Evolutionary conservation across 2,329 filamentous ascomycete species (phyloP).

Genomic region (Aspergillus ruber): DNA sequence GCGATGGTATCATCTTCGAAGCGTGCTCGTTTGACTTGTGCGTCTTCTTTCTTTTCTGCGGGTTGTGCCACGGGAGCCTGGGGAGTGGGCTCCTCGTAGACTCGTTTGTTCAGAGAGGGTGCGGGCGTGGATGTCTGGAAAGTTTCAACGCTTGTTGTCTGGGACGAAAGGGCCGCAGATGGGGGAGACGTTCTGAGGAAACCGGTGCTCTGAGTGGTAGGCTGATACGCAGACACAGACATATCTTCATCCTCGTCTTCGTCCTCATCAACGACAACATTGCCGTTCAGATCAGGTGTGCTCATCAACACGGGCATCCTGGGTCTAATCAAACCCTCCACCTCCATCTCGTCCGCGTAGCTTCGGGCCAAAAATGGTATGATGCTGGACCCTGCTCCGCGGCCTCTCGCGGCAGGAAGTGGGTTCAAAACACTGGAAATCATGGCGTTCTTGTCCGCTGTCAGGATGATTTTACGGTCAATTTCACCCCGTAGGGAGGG

Average conservation of each 20-base stretch:
- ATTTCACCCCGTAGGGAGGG: constrained; percentile 66
- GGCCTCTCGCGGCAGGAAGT: constrained; percentile 56
- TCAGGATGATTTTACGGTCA: constrained; percentile 73
- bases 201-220: constrained; percentile 11
- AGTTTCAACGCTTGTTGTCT: constrained; percentile 9
- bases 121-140: constrained; percentile 4
- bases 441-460: constrained; percentile 64
- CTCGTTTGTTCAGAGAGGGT: constrained; percentile 21
- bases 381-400: constrained; percentile 62
- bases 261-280: constrained; percentile 17
- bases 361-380: constrained; percentile 69
- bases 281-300: constrained; percentile 19
- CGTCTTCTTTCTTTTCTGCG: constrained; percentile 5
- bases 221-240: constrained; percentile 7
- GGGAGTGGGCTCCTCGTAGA: constrained; percentile 16
- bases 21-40: constrained; percentile 27
- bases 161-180: constrained; percentile 8
- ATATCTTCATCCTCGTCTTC: constrained; percentile 27
- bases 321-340: constrained; percentile 62
- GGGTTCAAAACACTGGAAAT: constrained; percentile 77
- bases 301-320: constrained; percentile 43
- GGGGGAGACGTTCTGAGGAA: constrained; percentile 15
- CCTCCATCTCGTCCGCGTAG: constrained; percentile 55
- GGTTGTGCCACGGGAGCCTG: not conserved
- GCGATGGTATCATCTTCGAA: constrained; percentile 15